Conservation (phyloP, 768 basidiomycete species). For the Chalciporus pseudorubinellus region DNA sequence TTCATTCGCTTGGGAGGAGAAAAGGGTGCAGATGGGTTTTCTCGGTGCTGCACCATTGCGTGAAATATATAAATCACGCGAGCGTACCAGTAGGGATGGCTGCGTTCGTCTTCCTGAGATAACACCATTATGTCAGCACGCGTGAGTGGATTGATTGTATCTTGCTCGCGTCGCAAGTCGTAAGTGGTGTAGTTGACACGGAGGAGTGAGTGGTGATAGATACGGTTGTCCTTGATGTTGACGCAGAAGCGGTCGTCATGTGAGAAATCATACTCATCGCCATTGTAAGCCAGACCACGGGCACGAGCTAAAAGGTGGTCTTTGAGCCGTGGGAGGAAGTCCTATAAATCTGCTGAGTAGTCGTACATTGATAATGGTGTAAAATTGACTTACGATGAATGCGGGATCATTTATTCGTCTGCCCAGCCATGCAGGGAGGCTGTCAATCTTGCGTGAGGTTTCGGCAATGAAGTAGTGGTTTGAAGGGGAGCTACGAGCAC, state of each 20-base stretch:
- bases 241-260: conserved; percentile 23
- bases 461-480: conserved; percentile 25
- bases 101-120: conserved; percentile 22
- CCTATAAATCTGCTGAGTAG: too few species aligned
- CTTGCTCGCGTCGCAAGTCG: conserved; percentile 29
- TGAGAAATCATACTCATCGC: conserved; percentile 26
- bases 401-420: conserved; percentile 23
- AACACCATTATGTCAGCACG: conserved; percentile 38
- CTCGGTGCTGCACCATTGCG: neutral
- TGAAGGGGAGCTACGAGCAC: neutral
- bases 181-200: conserved; percentile 30
- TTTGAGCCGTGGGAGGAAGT: conserved; percentile 19
- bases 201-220: conserved; percentile 22
- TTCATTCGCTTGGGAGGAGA: conserved; percentile 27
- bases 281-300: conserved; percentile 2
- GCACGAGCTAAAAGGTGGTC: conserved; percentile 20
- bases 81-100: conserved; percentile 41
- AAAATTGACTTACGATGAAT: conserved; percentile 11
- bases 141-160: conserved; percentile 35
- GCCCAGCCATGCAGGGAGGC: conserved; percentile 11
- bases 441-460: conserved; percentile 1
- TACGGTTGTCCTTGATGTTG: conserved; percentile 12
- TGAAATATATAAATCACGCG: conserved; percentile 17
- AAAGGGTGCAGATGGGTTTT: neutral
- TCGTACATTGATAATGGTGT: too few species aligned